Conservation (phyloP, 2,329 filamentous ascomycete species). For the Hymenoscyphus repandus region DNA sequence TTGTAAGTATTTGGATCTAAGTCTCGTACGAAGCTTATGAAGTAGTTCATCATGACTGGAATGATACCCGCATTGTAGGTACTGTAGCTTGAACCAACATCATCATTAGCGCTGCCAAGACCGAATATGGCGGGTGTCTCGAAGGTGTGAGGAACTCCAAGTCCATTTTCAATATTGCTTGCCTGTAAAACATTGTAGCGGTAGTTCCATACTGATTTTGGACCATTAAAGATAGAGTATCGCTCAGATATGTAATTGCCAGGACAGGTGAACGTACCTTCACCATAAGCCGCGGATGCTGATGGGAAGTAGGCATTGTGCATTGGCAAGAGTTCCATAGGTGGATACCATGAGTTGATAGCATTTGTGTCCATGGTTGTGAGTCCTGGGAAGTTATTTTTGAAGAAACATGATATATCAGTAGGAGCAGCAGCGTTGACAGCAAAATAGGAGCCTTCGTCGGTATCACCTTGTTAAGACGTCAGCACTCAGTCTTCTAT, state of each 20-base stretch:
- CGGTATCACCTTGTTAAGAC: conserved; percentile 34
- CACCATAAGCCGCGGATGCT: conserved; percentile 38
- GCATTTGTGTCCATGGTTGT: conserved; percentile 23
- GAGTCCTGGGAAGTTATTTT: conserved; percentile 34
- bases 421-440: conserved; percentile 32
- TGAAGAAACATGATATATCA: conserved; percentile 33
- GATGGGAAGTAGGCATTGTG: conserved; percentile 35
- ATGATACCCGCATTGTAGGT: conserved; percentile 31
- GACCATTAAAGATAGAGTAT: conserved; percentile 26
- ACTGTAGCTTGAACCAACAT: conserved; percentile 29
- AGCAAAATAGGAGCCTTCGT: conserved; percentile 56
- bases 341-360: conserved; percentile 31
- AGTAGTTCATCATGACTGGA: conserved; percentile 36
- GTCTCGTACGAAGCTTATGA: conserved; percentile 38
- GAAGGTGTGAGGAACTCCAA: conserved; percentile 35
- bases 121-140: conserved; percentile 36
- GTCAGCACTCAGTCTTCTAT: not conserved
- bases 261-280: conserved; percentile 45
- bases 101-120: conserved; percentile 29
- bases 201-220: conserved; percentile 40
- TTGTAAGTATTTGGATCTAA: conserved; percentile 36
- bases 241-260: conserved; percentile 36
- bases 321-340: conserved; percentile 28
- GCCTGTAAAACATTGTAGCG: conserved; percentile 41
- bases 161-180: conserved; percentile 31